Conservation (phyloP, 2,329 filamentous ascomycete genomes). For the Pseudocercospora fijiensis region DNA sequence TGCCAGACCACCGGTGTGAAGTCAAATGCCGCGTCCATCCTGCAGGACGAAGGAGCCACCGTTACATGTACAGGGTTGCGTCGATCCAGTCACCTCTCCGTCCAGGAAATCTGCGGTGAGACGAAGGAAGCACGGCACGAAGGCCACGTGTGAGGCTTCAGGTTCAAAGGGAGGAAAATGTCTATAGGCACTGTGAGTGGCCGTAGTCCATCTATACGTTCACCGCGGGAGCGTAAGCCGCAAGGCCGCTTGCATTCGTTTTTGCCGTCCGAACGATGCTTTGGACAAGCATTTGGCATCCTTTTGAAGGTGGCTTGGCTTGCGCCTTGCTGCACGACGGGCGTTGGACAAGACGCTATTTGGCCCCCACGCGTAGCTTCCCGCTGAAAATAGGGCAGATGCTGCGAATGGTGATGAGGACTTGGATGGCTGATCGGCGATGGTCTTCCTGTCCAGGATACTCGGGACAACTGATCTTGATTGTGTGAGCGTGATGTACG, state of each 20-base stretch:
- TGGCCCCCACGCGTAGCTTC: constrained; percentile 1
- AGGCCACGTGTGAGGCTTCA: background rate
- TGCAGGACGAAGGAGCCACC: constrained; percentile 5
- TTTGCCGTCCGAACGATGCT: background rate
- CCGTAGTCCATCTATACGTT: background rate
- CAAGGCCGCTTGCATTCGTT: background rate
- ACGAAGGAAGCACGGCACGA: background rate
- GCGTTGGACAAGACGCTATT: constrained; percentile 3
- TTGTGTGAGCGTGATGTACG: constrained; percentile 1
- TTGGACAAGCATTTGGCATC: constrained; percentile 1
- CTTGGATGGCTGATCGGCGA: background rate
- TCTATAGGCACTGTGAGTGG: background rate
- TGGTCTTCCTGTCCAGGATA: background rate
- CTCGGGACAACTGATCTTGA: background rate
- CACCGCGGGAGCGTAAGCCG: background rate
- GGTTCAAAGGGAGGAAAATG: background rate
- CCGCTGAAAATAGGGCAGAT: constrained; percentile 7
- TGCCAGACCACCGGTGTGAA: constrained; percentile 1
- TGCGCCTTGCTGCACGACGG: background rate
- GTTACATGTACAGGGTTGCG: constrained; percentile 2
- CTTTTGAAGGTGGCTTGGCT: background rate
- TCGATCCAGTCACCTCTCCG: background rate
- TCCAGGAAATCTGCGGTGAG: background rate
- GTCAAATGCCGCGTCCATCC: constrained; percentile 3
- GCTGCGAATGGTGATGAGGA: background rate